phyloP scores from a whole-genome alignment of 1,284 basidiomycete genomes.

The Gomphus bonarii region DNA sequence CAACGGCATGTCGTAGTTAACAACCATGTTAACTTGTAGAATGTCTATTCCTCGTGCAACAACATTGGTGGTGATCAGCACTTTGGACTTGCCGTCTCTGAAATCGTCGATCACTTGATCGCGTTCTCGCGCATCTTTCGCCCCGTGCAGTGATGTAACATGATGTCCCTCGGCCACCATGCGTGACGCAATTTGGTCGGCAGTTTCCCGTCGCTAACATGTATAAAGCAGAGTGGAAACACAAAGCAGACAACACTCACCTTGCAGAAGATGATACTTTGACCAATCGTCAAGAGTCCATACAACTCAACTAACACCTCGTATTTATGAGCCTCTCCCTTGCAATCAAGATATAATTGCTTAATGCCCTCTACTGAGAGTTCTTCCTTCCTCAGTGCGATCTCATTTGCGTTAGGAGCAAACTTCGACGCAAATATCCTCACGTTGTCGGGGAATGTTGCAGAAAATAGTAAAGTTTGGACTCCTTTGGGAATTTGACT shows the following conservation, averaged over 20 bases:
- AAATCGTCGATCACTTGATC: slow-evolving; percentile 93
- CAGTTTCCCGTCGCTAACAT: slow-evolving; percentile 74
- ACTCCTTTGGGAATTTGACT: slow-evolving; percentile 61
- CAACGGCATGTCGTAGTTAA: slow-evolving; percentile 95
- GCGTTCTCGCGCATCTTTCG: slow-evolving; percentile 82
- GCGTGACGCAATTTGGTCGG: slow-evolving; percentile 84
- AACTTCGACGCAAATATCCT: slow-evolving; percentile 85
- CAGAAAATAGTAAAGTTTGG: slow-evolving; percentile 96
- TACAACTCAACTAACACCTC: slow-evolving; percentile 92
- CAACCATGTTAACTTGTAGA: slow-evolving; percentile 97
- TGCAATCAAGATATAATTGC: slow-evolving; percentile 97
- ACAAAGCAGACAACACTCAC: slow-evolving; percentile 30
- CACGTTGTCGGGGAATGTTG: slow-evolving; percentile 94
- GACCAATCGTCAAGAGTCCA: slow-evolving; percentile 86
- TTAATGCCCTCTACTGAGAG: slow-evolving; percentile 91
- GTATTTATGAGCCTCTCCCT: slow-evolving; percentile 86
- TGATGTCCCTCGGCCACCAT: slow-evolving; percentile 95
- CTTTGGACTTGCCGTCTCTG: slow-evolving; percentile 93
- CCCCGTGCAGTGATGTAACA: slow-evolving; percentile 92
- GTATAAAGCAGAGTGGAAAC: slow-evolving; percentile 4
- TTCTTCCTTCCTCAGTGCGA: slow-evolving; percentile 91
- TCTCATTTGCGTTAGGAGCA: slow-evolving; percentile 93
- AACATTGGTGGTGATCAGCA: slow-evolving; percentile 98
- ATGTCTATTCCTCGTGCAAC: slow-evolving; percentile 98
- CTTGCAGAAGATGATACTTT: slow-evolving; percentile 95